Conservation (phyloP, 768 basidiomycete genomes). For the Boletus coccyginus region DNA sequence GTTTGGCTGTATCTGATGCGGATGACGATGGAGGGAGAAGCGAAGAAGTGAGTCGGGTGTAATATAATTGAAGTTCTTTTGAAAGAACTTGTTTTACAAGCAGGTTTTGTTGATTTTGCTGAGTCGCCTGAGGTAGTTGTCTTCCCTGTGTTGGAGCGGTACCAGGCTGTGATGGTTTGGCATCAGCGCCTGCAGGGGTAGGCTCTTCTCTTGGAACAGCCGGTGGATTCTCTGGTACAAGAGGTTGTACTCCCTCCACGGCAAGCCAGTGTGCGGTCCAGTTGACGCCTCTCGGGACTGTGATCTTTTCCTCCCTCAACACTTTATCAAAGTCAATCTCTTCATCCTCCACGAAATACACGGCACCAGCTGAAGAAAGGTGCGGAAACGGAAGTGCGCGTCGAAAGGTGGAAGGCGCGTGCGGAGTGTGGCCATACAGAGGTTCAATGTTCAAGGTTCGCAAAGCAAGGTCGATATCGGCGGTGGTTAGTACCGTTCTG, state of each 20-base stretch:
- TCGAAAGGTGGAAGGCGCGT: slow-evolving; percentile 37
- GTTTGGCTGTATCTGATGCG: slow-evolving; percentile 60
- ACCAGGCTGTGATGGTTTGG: slow-evolving; percentile 29
- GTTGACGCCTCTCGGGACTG: slow-evolving; percentile 73
- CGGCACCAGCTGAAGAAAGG: slow-evolving; percentile 52
- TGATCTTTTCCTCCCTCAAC: slow-evolving; percentile 81
- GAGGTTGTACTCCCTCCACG: slow-evolving; percentile 95
- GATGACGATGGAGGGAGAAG: slow-evolving; percentile 44
- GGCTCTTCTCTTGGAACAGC: slow-evolving; percentile 61
- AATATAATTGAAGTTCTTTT: slow-evolving; percentile 92
- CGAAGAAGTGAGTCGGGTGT: slow-evolving; percentile 83
- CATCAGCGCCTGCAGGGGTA: slow-evolving; percentile 23
- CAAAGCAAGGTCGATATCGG: slow-evolving; percentile 91
- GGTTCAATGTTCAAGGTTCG: slow-evolving; percentile 96
- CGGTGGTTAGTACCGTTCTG: slow-evolving; percentile 83
- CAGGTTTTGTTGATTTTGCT: slow-evolving; percentile 60
- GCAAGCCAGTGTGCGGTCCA: slow-evolving; percentile 99
- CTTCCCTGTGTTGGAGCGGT: slow-evolving; percentile 25
- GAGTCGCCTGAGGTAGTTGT: slow-evolving; percentile 30
- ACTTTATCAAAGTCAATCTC: slow-evolving; percentile 96
- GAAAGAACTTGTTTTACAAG: slow-evolving; percentile 92
- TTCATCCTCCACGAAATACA: slow-evolving; percentile 95
- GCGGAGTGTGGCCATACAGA: slow-evolving; percentile 60
- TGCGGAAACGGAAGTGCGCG: slow-evolving; percentile 47
- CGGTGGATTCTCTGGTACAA: slow-evolving; percentile 96